Evolutionary conservation across 768 basidiomycete species (phyloP), one percentile per base, ranked within the genome.

Genomic region (Tulasnella sp.): DNA sequence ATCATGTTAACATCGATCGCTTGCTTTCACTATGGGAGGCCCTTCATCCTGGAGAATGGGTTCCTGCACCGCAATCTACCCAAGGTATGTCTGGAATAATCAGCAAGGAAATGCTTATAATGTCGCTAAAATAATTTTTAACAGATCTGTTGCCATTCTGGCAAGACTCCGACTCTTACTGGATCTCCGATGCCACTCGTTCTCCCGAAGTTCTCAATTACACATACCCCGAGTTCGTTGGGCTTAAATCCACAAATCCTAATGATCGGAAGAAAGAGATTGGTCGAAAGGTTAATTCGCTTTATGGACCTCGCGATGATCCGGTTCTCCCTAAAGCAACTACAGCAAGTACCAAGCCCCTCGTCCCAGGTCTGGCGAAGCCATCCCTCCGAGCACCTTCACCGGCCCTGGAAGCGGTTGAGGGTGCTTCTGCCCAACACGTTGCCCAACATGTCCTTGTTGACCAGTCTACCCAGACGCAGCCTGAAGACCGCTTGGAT

Each of bases 91-190:
- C n/a, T n/a, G n/a, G n/a, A n/a, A n/a, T n/a, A n/a, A n/a, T n/a
- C n/a, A n/a, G n/a, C 3, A 37, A 12, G 48, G 48, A 16, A 24
- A 34, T 3, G 37, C 48, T 1, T 29, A 49, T 22, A 31, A 24
- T 13, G 48, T 34, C 12, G 41, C 48, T 5, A 37, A 8, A 3
- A 49, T 37, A n/a, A 42, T 49, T 24, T 3, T 13, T 44, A 19
- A 22, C 15, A 49, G 48, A 40, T 24, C 48, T 49, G 22, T 16
- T 37, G 13, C 48, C 48, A 16, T 49, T 49, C 48, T 49, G 48
- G 48, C 37, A 49, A 24, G 48, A 37, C 2, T 24, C 48, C 3
- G n/a, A 24, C 3, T 27, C 48, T 13, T 49, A 49, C 37, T 49
- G 48, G 48, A 40, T 25, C 25, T 49, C 48, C 15, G 22, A 22